phyloP scores from a whole-genome alignment of 2,329 filamentous ascomycete genomes.

The Botrytis squamosa region DNA sequence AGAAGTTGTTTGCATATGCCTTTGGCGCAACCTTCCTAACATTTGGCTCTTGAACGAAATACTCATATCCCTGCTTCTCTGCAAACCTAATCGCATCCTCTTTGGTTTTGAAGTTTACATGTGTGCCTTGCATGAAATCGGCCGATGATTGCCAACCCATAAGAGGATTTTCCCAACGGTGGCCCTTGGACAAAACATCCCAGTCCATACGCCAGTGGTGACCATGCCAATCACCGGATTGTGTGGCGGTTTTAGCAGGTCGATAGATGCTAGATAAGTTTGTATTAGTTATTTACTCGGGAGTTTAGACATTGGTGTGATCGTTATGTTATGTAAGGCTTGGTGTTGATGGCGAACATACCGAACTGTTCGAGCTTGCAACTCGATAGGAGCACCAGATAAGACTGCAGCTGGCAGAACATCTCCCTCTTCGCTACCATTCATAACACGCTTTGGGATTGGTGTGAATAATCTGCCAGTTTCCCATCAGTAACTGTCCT shows the following conservation, averaged over 20 bases:
- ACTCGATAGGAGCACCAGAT: constrained; percentile 88
- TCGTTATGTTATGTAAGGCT: neutral
- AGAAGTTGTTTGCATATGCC: constrained; percentile 95
- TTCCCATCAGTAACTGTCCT: constrained; percentile 26
- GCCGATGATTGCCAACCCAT: constrained; percentile 98
- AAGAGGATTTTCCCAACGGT: constrained; percentile 96
- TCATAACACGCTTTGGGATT: constrained; percentile 83
- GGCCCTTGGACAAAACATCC: constrained; percentile 88
- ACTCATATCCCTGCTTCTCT: constrained; percentile 98
- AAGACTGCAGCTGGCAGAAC: constrained; percentile 78
- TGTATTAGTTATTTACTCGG: constrained; percentile 24
- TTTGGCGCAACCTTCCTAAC: constrained; percentile 82
- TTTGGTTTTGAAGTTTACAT: constrained; percentile 86
- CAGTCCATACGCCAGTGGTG: constrained; percentile 97
- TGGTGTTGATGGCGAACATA: constrained; percentile 46
- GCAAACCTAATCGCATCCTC: constrained; percentile 94
- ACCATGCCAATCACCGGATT: constrained; percentile 84
- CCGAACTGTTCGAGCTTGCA: constrained; percentile 93
- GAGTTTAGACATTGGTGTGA: neutral
- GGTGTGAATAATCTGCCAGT: constrained; percentile 78
- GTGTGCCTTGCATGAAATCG: constrained; percentile 92
- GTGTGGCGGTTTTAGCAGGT: constrained; percentile 89
- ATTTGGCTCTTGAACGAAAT: constrained; percentile 97
- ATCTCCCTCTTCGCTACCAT: constrained; percentile 79
- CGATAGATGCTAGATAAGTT: constrained; percentile 72